These are phyloP conservation scores for Lentinula lateritia DNA, from an alignment of 768 basidiomycete genomes.

Conservation along the genomic window DNA sequence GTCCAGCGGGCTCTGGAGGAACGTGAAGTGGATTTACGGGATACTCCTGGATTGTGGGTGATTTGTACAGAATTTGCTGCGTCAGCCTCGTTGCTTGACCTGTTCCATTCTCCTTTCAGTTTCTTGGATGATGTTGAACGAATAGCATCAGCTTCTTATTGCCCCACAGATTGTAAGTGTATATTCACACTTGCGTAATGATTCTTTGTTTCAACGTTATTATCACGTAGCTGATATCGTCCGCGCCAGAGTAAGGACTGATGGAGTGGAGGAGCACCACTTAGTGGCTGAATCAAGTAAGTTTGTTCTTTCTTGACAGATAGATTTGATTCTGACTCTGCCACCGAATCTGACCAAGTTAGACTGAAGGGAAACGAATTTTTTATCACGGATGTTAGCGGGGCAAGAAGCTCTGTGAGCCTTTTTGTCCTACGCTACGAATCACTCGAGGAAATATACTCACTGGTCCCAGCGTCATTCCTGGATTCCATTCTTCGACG, in stretches of 20 bases:
- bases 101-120: slow-evolving; percentile 26
- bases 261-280: slow-evolving; percentile 70
- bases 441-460: not conserved
- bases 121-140: slow-evolving; percentile 68
- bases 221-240: slow-evolving; percentile 53
- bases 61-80: not conserved
- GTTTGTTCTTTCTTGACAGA: not conserved
- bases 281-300: slow-evolving; percentile 55
- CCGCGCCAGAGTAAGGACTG: slow-evolving; percentile 67
- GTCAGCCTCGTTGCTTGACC: not conserved
- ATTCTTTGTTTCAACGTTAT: not conserved
- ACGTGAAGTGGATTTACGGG: slow-evolving; percentile 48
- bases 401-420: slow-evolving; percentile 45
- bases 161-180: slow-evolving; percentile 59
- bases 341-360: not conserved
- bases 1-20: slow-evolving; percentile 48
- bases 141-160: slow-evolving; percentile 48
- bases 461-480: slow-evolving; percentile 39
- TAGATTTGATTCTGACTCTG: not conserved
- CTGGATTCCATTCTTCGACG: slow-evolving; percentile 79
- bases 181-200: not conserved
- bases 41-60: slow-evolving; percentile 65
- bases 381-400: slow-evolving; percentile 68
- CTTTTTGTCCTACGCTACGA: not conserved
- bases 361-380: slow-evolving; percentile 46